A percentile compares a stretch with the other conserved stretches of the same genome.
Evolutionary conservation across 2,329 filamentous ascomycete genomes (phyloP).

Genomic region (Neofusicoccum kwambonambiense): DNA sequence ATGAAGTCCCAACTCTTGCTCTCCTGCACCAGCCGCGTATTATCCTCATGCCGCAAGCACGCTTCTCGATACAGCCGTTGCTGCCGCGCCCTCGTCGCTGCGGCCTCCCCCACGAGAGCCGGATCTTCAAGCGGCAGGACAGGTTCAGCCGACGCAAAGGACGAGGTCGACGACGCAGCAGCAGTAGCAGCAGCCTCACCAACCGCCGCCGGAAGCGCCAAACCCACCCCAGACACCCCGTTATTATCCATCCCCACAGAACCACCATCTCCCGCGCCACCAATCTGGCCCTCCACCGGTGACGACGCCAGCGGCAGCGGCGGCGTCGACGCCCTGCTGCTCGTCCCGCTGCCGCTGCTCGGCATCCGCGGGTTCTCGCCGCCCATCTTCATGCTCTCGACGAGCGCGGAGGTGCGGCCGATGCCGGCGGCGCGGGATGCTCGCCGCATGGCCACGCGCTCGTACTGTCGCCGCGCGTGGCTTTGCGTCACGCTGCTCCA

Average conservation of each 20-base stretch:
- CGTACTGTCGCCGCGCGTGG: constrained; percentile 58
- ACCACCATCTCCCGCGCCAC: background rate
- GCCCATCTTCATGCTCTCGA: constrained; percentile 1
- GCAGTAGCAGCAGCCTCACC: background rate
- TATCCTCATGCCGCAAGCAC: constrained; percentile 32
- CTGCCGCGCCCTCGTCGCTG: constrained; percentile 57
- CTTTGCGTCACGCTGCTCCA: constrained; percentile 58
- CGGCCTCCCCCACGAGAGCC: constrained; percentile 65
- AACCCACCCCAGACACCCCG: no score
- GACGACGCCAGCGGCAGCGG: background rate
- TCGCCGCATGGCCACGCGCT: constrained; percentile 62
- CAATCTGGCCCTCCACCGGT: no score
- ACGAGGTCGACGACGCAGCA: background rate
- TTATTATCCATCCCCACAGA: background rate
- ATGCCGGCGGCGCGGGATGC: constrained; percentile 14
- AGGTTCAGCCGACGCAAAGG: constrained; percentile 21
- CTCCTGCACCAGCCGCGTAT: constrained; percentile 29
- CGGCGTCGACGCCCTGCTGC: background rate
- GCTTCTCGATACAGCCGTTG: constrained; percentile 55
- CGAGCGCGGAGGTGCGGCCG: background rate
- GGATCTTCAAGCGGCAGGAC: constrained; percentile 63
- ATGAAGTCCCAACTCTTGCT: constrained; percentile 43
- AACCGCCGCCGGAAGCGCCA: background rate
- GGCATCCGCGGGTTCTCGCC: background rate
- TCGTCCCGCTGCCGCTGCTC: background rate